Conservation (phyloP, 176 grass and related monocot genomes). For the Avena sativa region DNA sequence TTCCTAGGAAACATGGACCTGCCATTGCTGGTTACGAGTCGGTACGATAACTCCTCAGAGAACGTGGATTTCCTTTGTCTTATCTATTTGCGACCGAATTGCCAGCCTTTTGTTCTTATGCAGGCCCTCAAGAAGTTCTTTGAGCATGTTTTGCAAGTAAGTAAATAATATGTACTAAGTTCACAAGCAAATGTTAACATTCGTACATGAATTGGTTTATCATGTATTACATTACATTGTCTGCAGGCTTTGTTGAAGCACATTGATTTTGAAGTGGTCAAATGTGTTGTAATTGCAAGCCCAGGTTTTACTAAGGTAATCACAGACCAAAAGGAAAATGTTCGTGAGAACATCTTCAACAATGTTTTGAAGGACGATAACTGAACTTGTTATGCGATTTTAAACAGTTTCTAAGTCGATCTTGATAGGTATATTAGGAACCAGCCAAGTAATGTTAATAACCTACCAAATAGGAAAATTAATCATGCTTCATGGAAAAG, state of each 20-base stretch:
- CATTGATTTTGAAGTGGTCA: slow-evolving; percentile 85
- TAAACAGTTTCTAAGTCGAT: neutral
- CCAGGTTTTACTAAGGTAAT: slow-evolving; percentile 98
- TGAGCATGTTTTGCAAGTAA: slow-evolving; percentile 90
- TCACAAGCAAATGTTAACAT: slow-evolving; percentile 33
- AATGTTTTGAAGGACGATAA: neutral
- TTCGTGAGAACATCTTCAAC: neutral
- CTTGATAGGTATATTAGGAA: neutral
- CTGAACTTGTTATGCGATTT: neutral
- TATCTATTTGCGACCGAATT: slow-evolving; percentile 43
- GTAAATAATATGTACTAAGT: slow-evolving; percentile 32
- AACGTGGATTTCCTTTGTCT: neutral
- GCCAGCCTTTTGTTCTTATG: slow-evolving; percentile 46
- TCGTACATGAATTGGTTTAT: slow-evolving; percentile 6
- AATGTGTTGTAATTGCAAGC: slow-evolving; percentile 93
- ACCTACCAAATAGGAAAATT: slow-evolving; percentile 21
- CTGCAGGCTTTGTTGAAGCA: slow-evolving; percentile 83
- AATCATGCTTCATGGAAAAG: slow-evolving; percentile 8
- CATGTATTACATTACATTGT: slow-evolving; percentile 44
- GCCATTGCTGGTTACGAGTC: slow-evolving; percentile 96
- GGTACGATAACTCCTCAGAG: slow-evolving; percentile 49
- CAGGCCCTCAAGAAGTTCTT: slow-evolving; percentile 98
- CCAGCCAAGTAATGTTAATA: neutral
- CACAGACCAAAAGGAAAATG: neutral
- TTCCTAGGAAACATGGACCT: slow-evolving; percentile 92